phyloP scores from a whole-genome alignment of 257 asterid species.

The Avicennia marina region DNA sequence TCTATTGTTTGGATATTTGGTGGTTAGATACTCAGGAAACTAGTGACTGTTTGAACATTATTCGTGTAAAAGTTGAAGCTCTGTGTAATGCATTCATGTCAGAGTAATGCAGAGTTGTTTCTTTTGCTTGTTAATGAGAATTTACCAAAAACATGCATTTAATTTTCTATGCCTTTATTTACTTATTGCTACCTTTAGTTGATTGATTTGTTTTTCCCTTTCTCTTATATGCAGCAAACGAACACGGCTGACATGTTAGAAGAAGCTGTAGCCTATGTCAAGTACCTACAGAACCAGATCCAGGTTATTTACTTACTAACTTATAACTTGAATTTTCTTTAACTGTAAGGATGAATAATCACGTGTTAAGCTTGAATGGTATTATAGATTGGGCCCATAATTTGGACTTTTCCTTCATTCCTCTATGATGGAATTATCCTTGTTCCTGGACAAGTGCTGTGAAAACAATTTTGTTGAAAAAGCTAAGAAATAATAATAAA shows the following conservation, averaged over 20 bases:
- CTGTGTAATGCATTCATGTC: background rate
- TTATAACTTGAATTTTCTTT: background rate
- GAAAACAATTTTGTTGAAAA: no score
- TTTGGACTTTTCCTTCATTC: background rate
- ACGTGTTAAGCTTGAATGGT: background rate
- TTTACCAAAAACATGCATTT: no score
- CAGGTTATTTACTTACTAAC: slow-evolving; percentile 45
- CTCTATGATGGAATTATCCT: background rate
- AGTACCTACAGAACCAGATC: slow-evolving; percentile 74
- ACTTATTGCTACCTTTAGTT: background rate
- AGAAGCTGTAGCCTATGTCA: slow-evolving; percentile 87
- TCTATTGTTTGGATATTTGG: background rate
- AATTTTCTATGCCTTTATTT: background rate
- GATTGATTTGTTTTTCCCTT: background rate
- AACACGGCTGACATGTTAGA: slow-evolving; percentile 99
- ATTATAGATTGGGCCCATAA: background rate
- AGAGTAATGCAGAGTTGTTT: no score
- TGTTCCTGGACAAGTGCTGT: no score
- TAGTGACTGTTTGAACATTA: background rate
- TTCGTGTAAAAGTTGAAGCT: background rate
- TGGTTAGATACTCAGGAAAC: background rate
- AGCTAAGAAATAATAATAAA: no score
- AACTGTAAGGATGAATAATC: no score
- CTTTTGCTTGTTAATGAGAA: no score
- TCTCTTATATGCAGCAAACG: slow-evolving; percentile 60